Conservation (phyloP, 176 grass and related monocot species). For the Saccharum spontaneum region DNA sequence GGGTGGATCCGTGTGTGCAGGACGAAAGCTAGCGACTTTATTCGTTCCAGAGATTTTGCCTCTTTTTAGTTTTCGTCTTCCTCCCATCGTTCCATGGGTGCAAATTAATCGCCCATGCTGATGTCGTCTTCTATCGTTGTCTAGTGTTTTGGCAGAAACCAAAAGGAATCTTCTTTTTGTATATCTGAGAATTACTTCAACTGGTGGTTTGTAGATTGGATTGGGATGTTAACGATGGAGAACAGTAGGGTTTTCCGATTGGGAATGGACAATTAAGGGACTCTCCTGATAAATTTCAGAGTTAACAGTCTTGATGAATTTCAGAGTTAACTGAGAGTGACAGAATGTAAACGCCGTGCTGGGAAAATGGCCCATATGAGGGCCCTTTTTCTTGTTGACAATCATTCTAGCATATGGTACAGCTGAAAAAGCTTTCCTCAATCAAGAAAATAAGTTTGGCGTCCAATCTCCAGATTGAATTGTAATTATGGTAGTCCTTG, state of each 20-base stretch:
- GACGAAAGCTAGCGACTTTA: slow-evolving; percentile 1
- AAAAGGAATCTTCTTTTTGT: not conserved
- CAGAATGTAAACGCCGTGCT: not conserved
- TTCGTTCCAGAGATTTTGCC: not conserved
- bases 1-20: slow-evolving; percentile 12
- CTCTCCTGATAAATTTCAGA: not conserved
- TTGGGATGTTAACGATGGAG: not conserved
- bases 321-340: not conserved
- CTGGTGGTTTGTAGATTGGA: not conserved
- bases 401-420: not conserved
- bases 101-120: not conserved
- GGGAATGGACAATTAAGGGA: not conserved
- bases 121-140: not conserved
- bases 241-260: not conserved
- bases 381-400: not conserved
- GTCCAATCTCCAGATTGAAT: not conserved
- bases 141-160: not conserved
- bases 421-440: not conserved
- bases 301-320: not conserved
- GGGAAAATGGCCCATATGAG: not conserved
- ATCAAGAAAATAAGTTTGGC: not conserved
- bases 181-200: not conserved
- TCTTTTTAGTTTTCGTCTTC: not conserved
- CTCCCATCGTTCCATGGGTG: too few species aligned
- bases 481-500: not conserved